phyloP scores from a whole-genome alignment of 192 early-diverging fungal species.

The Umbelopsis isabellina region DNA sequence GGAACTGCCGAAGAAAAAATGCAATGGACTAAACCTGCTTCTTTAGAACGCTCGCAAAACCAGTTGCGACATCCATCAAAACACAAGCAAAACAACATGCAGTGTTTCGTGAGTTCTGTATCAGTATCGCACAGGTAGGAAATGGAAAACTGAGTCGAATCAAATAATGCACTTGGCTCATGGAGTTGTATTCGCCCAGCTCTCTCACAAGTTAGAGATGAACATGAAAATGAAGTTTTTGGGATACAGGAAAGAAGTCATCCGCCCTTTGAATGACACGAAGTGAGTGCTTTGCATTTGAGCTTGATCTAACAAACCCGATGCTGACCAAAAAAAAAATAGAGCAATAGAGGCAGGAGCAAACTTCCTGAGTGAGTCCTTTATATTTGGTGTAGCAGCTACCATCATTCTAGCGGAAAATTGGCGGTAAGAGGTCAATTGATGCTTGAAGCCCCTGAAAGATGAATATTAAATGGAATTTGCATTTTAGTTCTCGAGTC shows the following conservation, averaged over 20 bases:
- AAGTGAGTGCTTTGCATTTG: conserved; percentile 41
- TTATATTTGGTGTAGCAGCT: conserved; percentile 79
- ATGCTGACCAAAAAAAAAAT: background rate
- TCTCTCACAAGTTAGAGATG: conserved; percentile 79
- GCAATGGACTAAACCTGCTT: background rate
- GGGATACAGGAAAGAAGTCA: conserved; percentile 74
- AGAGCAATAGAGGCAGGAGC: conserved; percentile 81
- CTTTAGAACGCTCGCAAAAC: conserved; percentile 44
- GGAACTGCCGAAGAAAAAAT: background rate
- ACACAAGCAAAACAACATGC: conserved; percentile 52
- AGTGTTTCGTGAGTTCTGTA: conserved; percentile 69
- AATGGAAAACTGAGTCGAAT: background rate
- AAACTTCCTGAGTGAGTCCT: conserved; percentile 77
- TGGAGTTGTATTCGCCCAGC: conserved; percentile 25
- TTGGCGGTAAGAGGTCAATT: conserved; percentile 53
- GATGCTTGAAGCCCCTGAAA: background rate
- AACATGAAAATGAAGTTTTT: conserved; percentile 80
- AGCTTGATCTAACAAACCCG: background rate
- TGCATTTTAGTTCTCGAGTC: conserved; percentile 44
- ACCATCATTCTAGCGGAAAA: conserved; percentile 72
- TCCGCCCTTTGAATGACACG: conserved; percentile 78
- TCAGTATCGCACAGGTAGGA: conserved; percentile 71
- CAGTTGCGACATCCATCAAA: conserved; percentile 45
- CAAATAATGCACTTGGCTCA: background rate
- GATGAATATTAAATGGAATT: background rate